A percentile compares a stretch with the other conserved stretches of the same genome.
These are phyloP conservation scores for Sporisorium exsertum DNA, from an alignment of 1,284 basidiomycete genomes.

Conservation along the genomic window DNA sequence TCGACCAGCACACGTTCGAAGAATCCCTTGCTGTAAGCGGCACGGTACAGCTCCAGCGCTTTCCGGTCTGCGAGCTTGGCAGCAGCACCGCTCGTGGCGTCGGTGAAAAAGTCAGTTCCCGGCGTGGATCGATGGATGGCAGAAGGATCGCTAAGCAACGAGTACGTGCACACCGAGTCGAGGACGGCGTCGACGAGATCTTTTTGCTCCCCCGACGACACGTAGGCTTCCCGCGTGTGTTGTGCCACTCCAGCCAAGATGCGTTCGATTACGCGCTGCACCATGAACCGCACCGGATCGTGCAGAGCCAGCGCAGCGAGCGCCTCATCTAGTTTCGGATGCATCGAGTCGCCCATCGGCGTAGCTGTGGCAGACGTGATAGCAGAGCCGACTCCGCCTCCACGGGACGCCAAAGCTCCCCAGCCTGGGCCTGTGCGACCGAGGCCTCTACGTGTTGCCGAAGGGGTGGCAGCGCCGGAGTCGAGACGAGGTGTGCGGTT, in stretches of 20 bases:
- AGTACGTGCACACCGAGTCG: slow-evolving; percentile 57
- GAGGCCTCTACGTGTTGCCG: slow-evolving; percentile 20
- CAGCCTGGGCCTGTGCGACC: slow-evolving; percentile 27
- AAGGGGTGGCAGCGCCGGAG: slow-evolving; percentile 38
- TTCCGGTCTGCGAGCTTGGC: background rate
- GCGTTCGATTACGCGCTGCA: slow-evolving; percentile 42
- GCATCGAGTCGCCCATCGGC: slow-evolving; percentile 36
- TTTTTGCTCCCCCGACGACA: slow-evolving; percentile 49
- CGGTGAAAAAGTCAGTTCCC: slow-evolving; percentile 42
- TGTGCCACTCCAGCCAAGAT: slow-evolving; percentile 33
- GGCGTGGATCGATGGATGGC: slow-evolving; percentile 47
- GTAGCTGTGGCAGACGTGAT: slow-evolving; percentile 50
- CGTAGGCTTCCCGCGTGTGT: slow-evolving; percentile 27
- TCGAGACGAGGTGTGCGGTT: slow-evolving; percentile 13
- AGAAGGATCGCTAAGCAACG: slow-evolving; percentile 41
- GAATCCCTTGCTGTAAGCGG: slow-evolving; percentile 35
- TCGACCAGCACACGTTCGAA: slow-evolving; percentile 44
- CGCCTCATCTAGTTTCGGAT: slow-evolving; percentile 41
- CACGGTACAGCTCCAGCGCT: slow-evolving; percentile 30
- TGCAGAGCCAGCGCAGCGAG: slow-evolving; percentile 29
- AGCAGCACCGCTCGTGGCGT: background rate
- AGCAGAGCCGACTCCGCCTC: slow-evolving; percentile 15
- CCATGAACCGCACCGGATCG: slow-evolving; percentile 59
- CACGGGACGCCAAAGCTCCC: slow-evolving; percentile 20
- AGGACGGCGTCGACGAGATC: slow-evolving; percentile 54